Conservation (phyloP, 2,329 filamentous ascomycete species). For the Amauroascus niger region DNA sequence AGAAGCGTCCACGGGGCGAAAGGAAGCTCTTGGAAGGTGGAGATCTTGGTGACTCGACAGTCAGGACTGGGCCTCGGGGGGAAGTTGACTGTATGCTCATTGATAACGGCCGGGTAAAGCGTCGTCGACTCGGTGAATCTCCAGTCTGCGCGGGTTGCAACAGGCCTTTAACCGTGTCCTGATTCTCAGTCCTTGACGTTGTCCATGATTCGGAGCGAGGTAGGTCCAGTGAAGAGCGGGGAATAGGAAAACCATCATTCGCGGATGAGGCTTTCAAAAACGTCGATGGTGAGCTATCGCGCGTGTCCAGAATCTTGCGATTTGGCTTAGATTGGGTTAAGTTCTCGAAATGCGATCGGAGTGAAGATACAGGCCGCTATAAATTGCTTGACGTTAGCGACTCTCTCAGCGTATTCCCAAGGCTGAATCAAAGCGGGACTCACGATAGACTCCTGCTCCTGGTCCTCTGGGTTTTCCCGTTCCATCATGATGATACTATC, state of each 20-base stretch:
- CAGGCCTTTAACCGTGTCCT: not conserved
- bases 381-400: conserved; percentile 11
- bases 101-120: conserved; percentile 45
- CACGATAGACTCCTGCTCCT: conserved; percentile 15
- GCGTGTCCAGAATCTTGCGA: conserved; percentile 18
- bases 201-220: conserved; percentile 35
- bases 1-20: conserved; percentile 11
- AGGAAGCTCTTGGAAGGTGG: conserved; percentile 23
- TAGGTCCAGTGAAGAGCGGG: conserved; percentile 36
- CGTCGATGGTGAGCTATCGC: conserved; percentile 24
- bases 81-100: conserved; percentile 36
- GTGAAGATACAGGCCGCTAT: conserved; percentile 41
- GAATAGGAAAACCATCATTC: conserved; percentile 22
- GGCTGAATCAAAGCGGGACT: conserved; percentile 4
- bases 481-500: not conserved
- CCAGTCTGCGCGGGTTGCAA: conserved; percentile 20
- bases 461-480: not conserved
- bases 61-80: conserved; percentile 35
- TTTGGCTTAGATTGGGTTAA: conserved; percentile 28
- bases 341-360: conserved; percentile 42
- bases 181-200: not conserved
- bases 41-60: conserved; percentile 37
- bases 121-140: conserved; percentile 49
- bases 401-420: conserved; percentile 8
- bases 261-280: conserved; percentile 27